Percentiles rank a stretch among this genome's conserved stretches.
These are phyloP conservation scores for Thuidium tamariscinum DNA, from an alignment of 225 moss, liverwort and hornwort species.

Conservation along the genomic window DNA sequence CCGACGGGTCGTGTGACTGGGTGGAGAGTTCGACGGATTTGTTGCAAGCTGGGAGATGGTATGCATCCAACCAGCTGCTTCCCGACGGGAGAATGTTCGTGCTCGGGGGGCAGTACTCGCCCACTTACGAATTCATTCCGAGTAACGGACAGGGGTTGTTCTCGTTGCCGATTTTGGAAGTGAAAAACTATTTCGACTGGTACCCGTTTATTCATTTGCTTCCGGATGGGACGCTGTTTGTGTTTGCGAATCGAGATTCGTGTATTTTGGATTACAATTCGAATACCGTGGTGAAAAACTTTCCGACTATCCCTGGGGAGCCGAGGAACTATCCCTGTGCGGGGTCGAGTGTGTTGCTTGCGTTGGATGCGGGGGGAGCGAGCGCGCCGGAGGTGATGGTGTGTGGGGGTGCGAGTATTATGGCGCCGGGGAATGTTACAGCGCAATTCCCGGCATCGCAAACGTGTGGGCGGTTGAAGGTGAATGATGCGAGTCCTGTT, in stretches of 20 bases:
- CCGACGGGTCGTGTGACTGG: constrained; percentile 75
- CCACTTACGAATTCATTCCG: constrained; percentile 58
- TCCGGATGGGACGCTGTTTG: constrained; percentile 63
- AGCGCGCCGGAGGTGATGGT: constrained; percentile 50
- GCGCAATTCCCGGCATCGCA: constrained; percentile 39
- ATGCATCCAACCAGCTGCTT: constrained; percentile 73
- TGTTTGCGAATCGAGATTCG: constrained; percentile 65
- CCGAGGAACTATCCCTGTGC: constrained; percentile 76
- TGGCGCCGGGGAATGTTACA: constrained; percentile 29
- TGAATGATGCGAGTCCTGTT: neutral
- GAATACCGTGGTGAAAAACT: constrained; percentile 35
- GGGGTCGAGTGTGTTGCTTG: constrained; percentile 71
- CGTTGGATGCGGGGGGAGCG: constrained; percentile 12
- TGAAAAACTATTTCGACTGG: constrained; percentile 51
- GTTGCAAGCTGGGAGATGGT: constrained; percentile 60
- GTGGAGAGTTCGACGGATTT: constrained; percentile 24
- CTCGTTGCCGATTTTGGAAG: constrained; percentile 24
- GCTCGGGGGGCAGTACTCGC: constrained; percentile 52
- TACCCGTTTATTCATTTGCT: constrained; percentile 87
- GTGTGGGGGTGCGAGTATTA: constrained; percentile 46
- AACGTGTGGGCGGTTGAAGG: constrained; percentile 27
- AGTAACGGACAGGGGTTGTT: constrained; percentile 50
- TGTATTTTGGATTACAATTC: constrained; percentile 37
- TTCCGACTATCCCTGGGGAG: constrained; percentile 63
- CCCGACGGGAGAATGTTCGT: constrained; percentile 77